Percentiles rank a stretch among this genome's conserved stretches.
These are phyloP conservation scores for Fusarium burgessii DNA, from an alignment of 2,329 filamentous ascomycete species.

Conservation along the genomic window DNA sequence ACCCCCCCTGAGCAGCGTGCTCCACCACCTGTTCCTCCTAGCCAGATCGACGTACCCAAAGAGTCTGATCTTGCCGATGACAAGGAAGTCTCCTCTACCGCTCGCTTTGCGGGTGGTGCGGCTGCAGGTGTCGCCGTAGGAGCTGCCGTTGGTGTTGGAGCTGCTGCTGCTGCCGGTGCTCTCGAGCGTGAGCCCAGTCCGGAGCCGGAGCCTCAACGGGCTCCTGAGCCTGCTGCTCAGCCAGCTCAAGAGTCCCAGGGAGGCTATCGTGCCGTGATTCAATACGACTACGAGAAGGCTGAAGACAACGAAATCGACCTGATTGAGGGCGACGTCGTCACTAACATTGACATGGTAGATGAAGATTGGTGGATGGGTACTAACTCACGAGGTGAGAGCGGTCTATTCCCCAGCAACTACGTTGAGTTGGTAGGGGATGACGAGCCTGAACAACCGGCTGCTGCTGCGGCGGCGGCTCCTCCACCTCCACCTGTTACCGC, in stretches of 20 bases:
- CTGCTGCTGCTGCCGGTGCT: conserved; percentile 37
- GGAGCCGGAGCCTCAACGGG: conserved; percentile 25
- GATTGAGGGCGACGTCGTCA: conserved; percentile 87
- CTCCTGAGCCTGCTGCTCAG: conserved; percentile 21
- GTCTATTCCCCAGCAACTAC: conserved; percentile 97
- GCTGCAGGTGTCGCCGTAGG: conserved; percentile 55
- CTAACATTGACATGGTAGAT: conserved; percentile 96
- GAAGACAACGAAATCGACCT: conserved; percentile 98
- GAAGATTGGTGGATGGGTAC: conserved; percentile 99
- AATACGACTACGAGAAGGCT: conserved; percentile 97
- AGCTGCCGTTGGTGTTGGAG: conserved; percentile 36
- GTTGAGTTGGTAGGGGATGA: conserved; percentile 85
- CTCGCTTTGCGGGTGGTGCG: conserved; percentile 69
- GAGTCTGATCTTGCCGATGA: conserved; percentile 76
- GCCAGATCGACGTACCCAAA: conserved; percentile 72
- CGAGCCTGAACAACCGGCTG: conserved; percentile 55
- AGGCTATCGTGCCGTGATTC: conserved; percentile 80
- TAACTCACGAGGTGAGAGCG: conserved; percentile 84
- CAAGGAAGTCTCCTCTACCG: conserved; percentile 68
- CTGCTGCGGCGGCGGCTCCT: conserved; percentile 43
- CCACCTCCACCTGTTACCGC: conserved; percentile 51
- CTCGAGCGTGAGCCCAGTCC: conserved; percentile 42
- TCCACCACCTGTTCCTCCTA: conserved; percentile 71
- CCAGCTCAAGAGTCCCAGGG: conserved; percentile 53
- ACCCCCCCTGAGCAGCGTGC: conserved; percentile 62